These are phyloP conservation scores for Hypoxylon sp. DNA, from an alignment of 2,329 filamentous ascomycete species.

Conservation along the genomic window DNA sequence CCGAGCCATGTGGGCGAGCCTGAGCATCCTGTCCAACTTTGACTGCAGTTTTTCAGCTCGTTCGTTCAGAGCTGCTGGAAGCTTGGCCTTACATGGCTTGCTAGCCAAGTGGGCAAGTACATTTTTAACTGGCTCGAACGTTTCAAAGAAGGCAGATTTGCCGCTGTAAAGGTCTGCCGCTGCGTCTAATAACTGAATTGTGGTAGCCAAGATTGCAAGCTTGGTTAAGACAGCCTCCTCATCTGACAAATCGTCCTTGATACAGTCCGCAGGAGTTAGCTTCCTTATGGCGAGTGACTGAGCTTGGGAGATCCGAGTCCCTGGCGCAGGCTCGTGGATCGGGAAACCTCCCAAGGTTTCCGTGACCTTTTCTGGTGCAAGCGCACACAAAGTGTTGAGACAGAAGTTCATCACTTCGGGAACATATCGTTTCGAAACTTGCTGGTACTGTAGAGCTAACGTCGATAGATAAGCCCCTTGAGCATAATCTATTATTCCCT, in stretches of 20 bases:
- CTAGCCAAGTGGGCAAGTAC: conserved; percentile 74
- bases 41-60: conserved; percentile 60
- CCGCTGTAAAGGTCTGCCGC: conserved; percentile 81
- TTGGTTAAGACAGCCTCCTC: conserved; percentile 58
- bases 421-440: conserved; percentile 86
- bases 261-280: conserved; percentile 72
- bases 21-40: conserved; percentile 69
- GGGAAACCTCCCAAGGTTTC: conserved; percentile 71
- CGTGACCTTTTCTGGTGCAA: conserved; percentile 70
- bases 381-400: conserved; percentile 78
- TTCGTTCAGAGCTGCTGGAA: conserved; percentile 62
- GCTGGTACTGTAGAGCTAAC: conserved; percentile 85
- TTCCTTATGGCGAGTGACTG: conserved; percentile 62
- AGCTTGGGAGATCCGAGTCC: conserved; percentile 65
- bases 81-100: conserved; percentile 65
- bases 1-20: conserved; percentile 75
- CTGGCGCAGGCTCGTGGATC: conserved; percentile 67
- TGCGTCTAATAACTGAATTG: conserved; percentile 74
- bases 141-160: conserved; percentile 82
- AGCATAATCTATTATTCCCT: conserved; percentile 75
- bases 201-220: conserved; percentile 72
- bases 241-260: conserved; percentile 52
- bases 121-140: conserved; percentile 75
- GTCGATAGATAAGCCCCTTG: conserved; percentile 85
- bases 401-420: conserved; percentile 90